Percentiles rank a stretch among this genome's conserved stretches.
Evolutionary conservation across 23 red algal genomes (phyloP).

Genomic region (Cyanidiococcus yangmingshanensis): DNA sequence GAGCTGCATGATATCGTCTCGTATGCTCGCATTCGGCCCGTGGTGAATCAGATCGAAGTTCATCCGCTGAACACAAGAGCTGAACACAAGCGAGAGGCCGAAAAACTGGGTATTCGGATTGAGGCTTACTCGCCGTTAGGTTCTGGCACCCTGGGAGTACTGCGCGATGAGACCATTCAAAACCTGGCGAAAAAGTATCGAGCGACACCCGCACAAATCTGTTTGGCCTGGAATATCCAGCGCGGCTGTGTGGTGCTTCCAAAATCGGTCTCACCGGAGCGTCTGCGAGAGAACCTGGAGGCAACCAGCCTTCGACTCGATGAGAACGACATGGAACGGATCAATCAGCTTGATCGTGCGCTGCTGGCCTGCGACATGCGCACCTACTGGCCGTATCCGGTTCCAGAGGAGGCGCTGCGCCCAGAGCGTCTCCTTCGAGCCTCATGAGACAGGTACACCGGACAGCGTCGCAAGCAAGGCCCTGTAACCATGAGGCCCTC

Average conservation of each 20-base stretch:
- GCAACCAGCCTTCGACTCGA: conserved; percentile 33
- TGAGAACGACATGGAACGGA: conserved; percentile 32
- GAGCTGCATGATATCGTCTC: conserved; percentile 48
- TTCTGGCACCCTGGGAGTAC: conserved; percentile 41
- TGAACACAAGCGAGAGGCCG: conserved; percentile 44
- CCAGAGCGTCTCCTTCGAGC: neutral
- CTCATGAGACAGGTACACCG: too few relatives aligned
- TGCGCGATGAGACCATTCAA: conserved; percentile 43
- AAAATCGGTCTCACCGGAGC: conserved; percentile 45
- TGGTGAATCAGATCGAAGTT: conserved; percentile 77
- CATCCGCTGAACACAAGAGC: conserved; percentile 38
- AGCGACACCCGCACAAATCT: conserved; percentile 39
- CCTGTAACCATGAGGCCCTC: too few relatives aligned
- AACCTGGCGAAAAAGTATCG: conserved; percentile 32
- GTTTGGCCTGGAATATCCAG: conserved; percentile 63
- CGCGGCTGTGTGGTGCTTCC: conserved; percentile 60
- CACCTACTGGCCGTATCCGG: conserved; percentile 62
- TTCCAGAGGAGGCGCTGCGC: neutral
- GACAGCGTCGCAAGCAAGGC: too few relatives aligned
- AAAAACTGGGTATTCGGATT: conserved; percentile 43
- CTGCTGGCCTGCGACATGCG: conserved; percentile 67
- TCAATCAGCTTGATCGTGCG: conserved; percentile 47
- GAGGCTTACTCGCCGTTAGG: conserved; percentile 65
- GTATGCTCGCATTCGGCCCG: conserved; percentile 55
- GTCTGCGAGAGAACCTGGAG: conserved; percentile 53